Base-by-base conservation (phyloP, 1,284 basidiomycete species). In the Fomitopsis schrenkii region DNA sequence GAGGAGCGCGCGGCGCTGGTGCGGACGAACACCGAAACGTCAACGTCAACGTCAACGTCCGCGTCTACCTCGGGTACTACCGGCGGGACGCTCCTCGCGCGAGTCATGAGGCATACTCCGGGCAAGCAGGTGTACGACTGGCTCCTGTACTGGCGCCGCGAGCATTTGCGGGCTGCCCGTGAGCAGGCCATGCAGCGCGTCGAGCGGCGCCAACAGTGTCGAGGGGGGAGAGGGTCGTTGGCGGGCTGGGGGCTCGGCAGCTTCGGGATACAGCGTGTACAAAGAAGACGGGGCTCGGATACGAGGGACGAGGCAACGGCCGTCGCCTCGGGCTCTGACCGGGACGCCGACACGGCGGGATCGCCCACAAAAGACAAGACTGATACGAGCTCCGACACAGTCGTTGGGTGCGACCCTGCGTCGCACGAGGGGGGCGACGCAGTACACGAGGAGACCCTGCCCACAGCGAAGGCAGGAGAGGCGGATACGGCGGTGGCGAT, bases 161-260 rank as follows among this genome's bases (percentile, higher is more conserved):
- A 83, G n/a, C 90, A 92, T 70, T 74, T 85, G 28, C 77, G 80
- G 1, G 91, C 91, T 1, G 85, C 86, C 3, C 82, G 86, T 5
- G 76, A 79, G 57, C 89, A 90, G 67, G 87, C 87, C 3, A 79
- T 79, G 4, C 89, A 90, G 70, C 81, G 83, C 4, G 81, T 80
- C 1, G 83, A 87, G 67, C 78, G 85, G 33, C 81, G 74, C 55
- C 70, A 78, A 12, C 78, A 80, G 38, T 77, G 75, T 3, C 19
- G 67, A 61, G 48, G 28, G 5, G 53, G 59, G 33, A 22, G 8
- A 17, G 46, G 46, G 45, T 14, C 42, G 33, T 41, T 26, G 28
- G n/a, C 36, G 19, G 86, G 86, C 1, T 93, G 90, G 90, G 88
- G 87, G 0, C 74, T 93, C n/a, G 59, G 59, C 4, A 33, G 45